These are phyloP conservation scores for Chalciporus chontae DNA, from an alignment of 768 basidiomycete genomes.

Conservation along the genomic window DNA sequence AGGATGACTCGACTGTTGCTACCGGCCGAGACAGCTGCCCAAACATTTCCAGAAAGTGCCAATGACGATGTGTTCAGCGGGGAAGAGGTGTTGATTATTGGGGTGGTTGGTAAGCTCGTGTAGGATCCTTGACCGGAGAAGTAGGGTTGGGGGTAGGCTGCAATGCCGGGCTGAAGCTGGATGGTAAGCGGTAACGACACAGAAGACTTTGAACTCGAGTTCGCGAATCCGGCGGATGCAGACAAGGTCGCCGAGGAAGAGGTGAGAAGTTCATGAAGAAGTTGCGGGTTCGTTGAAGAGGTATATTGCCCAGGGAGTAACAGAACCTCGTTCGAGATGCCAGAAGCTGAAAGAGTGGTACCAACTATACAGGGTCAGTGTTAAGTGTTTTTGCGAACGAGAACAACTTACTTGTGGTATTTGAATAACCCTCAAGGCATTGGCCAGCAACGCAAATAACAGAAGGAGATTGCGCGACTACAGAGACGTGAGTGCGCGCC, in stretches of 20 bases:
- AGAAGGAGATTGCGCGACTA: conserved; percentile 56
- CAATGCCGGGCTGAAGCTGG: conserved; percentile 62
- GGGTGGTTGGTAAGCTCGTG: conserved; percentile 49
- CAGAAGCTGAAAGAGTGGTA: conserved; percentile 55
- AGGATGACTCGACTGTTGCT: conserved; percentile 59
- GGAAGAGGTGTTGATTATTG: conserved; percentile 44
- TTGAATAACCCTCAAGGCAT: conserved; percentile 78
- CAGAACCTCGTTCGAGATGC: conserved; percentile 49
- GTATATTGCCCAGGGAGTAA: conserved; percentile 79
- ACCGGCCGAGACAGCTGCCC: conserved; percentile 61
- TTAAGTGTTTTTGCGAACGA: conserved; percentile 1
- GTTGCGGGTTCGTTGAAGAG: conserved; percentile 64
- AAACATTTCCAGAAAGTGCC: conserved; percentile 65
- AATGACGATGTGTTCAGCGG: conserved; percentile 57
- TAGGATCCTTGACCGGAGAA: conserved; percentile 68
- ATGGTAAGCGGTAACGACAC: conserved; percentile 66
- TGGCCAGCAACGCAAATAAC: conserved; percentile 86
- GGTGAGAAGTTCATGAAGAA: conserved; percentile 65
- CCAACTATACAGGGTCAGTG: conserved; percentile 51
- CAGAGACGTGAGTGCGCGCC: conserved; percentile 1
- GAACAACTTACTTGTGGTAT: conserved; percentile 56
- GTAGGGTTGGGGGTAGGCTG: conserved; percentile 55
- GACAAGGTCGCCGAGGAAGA: conserved; percentile 58
- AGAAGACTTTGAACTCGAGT: conserved; percentile 42
- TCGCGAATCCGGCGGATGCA: conserved; percentile 60